Evolutionary conservation across 108 stramenopile genomes (phyloP).

Genomic region (Aurantiochytrium sp.): DNA sequence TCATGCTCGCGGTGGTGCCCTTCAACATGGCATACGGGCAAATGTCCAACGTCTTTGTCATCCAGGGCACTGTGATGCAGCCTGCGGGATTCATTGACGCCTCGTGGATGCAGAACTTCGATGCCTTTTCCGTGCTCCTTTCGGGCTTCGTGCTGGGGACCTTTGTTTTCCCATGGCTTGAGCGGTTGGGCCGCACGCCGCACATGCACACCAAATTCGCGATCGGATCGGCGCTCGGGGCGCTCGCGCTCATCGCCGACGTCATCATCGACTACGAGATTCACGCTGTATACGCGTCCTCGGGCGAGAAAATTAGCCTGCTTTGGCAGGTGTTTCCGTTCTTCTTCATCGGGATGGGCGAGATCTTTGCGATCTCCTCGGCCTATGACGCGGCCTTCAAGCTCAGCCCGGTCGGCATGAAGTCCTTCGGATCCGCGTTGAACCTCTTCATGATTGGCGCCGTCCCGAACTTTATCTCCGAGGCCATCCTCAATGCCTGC

Average conservation of each 20-base stretch:
- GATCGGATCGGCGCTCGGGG: conserved; percentile 65
- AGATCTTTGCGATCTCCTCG: conserved; percentile 38
- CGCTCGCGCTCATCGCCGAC: conserved; percentile 65
- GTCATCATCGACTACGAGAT: conserved; percentile 66
- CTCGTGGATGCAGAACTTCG: conserved; percentile 70
- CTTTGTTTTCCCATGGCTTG: conserved; percentile 63
- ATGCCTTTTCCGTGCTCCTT: conserved; percentile 66
- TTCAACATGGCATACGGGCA: conserved; percentile 33
- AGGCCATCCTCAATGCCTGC: neutral
- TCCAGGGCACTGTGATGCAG: conserved; percentile 75
- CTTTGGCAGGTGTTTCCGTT: conserved; percentile 42
- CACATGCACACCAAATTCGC: conserved; percentile 76
- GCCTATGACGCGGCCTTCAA: conserved; percentile 44
- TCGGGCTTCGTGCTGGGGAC: conserved; percentile 67
- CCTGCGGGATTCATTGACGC: conserved; percentile 69
- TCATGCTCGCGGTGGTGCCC: conserved; percentile 3
- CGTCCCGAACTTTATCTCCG: conserved; percentile 36
- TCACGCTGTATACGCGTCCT: conserved; percentile 48
- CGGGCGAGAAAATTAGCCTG: conserved; percentile 19
- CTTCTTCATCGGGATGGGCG: conserved; percentile 38
- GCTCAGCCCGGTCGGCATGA: conserved; percentile 6
- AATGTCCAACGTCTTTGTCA: conserved; percentile 55
- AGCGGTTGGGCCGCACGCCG: conserved; percentile 59
- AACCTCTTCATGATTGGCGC: conserved; percentile 40
- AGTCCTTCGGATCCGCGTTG: conserved; percentile 38